phyloP scores from a whole-genome alignment of 495 filamentous ascomycete genomes.

The Aeminium ludgeri region DNA sequence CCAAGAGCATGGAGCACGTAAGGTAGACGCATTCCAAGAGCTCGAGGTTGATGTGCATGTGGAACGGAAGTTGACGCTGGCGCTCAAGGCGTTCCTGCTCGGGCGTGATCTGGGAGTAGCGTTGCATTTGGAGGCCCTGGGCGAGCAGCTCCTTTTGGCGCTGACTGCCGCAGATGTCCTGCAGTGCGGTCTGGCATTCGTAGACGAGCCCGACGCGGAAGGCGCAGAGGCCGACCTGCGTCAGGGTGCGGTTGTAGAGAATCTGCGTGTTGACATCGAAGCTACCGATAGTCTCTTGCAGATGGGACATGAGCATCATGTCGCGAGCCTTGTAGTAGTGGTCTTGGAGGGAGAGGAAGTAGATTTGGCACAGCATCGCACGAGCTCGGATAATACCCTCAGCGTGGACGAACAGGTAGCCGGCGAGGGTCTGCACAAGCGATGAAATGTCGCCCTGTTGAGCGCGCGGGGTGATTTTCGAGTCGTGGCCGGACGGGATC shows the following conservation, averaged over 20 bases:
- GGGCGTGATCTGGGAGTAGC: constrained; percentile 83
- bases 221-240: constrained; percentile 94
- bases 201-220: constrained; percentile 95
- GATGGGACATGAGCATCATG: constrained; percentile 99
- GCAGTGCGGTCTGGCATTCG: constrained; percentile 87
- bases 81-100: constrained; percentile 95
- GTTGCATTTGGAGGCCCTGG: constrained; percentile 94
- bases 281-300: constrained; percentile 86
- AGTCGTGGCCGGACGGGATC: constrained; percentile 54
- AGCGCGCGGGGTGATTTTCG: constrained; percentile 57
- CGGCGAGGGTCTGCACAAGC: constrained; percentile 78
- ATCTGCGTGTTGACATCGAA: constrained; percentile 97
- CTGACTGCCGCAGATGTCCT: constrained; percentile 93
- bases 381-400: constrained; percentile 90
- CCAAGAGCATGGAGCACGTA: constrained; percentile 94
- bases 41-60: constrained; percentile 99
- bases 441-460: constrained; percentile 44
- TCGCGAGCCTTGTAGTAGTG: constrained; percentile 94
- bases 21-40: constrained; percentile 96
- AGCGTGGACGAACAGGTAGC: constrained; percentile 82
- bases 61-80: constrained; percentile 93
- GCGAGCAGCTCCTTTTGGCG: constrained; percentile 95
- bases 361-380: constrained; percentile 95
- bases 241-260: constrained; percentile 93
- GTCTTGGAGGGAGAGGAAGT: constrained; percentile 92